These are phyloP conservation scores for Batkoa obscura DNA, from an alignment of 371 early-diverging fungal species.

Conservation along the genomic window DNA sequence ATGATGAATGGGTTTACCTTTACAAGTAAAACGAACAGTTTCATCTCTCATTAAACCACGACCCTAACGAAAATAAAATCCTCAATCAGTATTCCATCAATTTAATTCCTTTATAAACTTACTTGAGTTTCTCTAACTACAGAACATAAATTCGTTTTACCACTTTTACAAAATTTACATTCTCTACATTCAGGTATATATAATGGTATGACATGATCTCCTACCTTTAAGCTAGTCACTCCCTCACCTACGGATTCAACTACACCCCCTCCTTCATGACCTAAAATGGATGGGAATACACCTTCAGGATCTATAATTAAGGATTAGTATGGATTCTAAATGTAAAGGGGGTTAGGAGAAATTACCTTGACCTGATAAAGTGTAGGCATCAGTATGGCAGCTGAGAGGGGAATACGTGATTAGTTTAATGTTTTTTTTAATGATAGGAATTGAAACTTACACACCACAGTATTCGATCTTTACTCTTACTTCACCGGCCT, in stretches of 20 bases:
- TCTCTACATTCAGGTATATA: constrained; percentile 82
- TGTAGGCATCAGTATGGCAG: constrained; percentile 89
- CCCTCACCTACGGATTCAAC: constrained; percentile 94
- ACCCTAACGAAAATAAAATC: constrained; percentile 19
- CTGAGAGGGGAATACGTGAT: constrained; percentile 9
- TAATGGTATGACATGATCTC: constrained; percentile 91
- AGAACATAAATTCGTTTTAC: constrained; percentile 91
- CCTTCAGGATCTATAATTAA: constrained; percentile 56
- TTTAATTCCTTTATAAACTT: constrained; percentile 4
- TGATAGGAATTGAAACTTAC: constrained; percentile 17
- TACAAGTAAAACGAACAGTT: constrained; percentile 82
- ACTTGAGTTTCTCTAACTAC: constrained; percentile 76
- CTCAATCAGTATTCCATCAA: neutral
- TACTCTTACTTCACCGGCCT: constrained; percentile 84
- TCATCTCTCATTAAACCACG: constrained; percentile 89
- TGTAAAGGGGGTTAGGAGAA: constrained; percentile 8
- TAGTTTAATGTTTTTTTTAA: neutral
- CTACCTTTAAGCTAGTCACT: constrained; percentile 69
- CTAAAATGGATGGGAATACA: constrained; percentile 78
- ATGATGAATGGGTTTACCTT: constrained; percentile 71
- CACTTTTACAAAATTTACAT: constrained; percentile 90
- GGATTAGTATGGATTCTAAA: neutral
- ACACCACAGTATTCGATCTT: constrained; percentile 80
- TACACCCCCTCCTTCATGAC: constrained; percentile 90
- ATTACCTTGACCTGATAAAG: constrained; percentile 67